phyloP scores from a whole-genome alignment of 2,329 filamentous ascomycete species.

The Bipolaris cookei region DNA sequence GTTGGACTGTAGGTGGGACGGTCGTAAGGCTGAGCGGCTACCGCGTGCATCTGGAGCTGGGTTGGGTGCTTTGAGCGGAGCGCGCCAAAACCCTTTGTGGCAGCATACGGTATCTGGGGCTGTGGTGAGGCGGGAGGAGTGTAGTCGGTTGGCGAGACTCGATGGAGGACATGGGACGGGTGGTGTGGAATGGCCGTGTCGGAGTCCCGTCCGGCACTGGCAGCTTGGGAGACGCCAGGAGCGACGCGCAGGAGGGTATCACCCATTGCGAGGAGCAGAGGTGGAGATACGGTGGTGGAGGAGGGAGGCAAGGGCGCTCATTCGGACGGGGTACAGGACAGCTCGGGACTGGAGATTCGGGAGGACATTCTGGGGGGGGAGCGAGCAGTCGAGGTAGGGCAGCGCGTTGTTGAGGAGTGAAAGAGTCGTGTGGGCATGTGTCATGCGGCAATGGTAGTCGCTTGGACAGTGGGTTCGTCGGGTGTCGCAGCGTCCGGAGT shows the following conservation, averaged over 20 bases:
- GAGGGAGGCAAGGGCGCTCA: conserved; percentile 30
- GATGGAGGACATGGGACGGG: conserved; percentile 34
- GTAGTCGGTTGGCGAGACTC: conserved; percentile 34
- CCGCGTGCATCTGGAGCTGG: conserved; percentile 41
- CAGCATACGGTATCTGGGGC: conserved; percentile 25
- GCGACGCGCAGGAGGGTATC: conserved; percentile 33
- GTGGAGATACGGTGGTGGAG: conserved; percentile 13
- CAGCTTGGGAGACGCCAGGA: conserved; percentile 16
- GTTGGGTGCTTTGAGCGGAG: conserved; percentile 32
- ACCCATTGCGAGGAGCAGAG: conserved; percentile 35
- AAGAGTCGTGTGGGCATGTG: neutral
- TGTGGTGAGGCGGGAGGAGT: conserved; percentile 45
- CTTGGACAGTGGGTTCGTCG: conserved; percentile 3
- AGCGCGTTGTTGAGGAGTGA: neutral
- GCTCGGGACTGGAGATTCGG: conserved; percentile 28
- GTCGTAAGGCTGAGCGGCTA: conserved; percentile 33
- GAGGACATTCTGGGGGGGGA: conserved; percentile 30
- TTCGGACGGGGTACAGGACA: conserved; percentile 34
- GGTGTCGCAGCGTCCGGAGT: conserved; percentile 2
- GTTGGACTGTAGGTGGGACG: conserved; percentile 40
- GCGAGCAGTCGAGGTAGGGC: conserved; percentile 1
- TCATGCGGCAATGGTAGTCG: neutral
- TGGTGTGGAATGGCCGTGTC: conserved; percentile 22
- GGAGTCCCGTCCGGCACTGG: conserved; percentile 12
- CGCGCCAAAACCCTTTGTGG: conserved; percentile 32